Percentiles rank a stretch among this genome's conserved stretches.
Evolutionary conservation across 176 grass and related monocot species (phyloP).

Genomic region (Triticum aestivum): DNA sequence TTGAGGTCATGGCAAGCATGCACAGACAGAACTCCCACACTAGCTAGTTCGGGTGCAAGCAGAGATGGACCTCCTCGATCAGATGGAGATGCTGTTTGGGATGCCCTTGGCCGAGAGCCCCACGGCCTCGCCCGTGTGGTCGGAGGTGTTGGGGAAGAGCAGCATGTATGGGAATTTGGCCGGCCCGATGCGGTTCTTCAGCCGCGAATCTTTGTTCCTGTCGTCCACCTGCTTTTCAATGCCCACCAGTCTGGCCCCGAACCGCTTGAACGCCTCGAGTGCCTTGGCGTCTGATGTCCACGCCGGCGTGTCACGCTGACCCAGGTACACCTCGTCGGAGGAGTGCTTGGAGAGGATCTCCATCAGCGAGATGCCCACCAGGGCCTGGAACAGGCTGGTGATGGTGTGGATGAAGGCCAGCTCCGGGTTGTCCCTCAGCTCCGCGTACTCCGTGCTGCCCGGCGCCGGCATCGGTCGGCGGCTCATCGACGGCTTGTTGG

Average conservation of each 20-base stretch:
- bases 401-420: background rate
- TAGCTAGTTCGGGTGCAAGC: no score
- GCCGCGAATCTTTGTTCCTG: background rate
- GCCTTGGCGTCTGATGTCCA: constrained; percentile 16
- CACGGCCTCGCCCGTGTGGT: background rate
- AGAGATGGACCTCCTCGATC: background rate
- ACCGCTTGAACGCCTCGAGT: constrained; percentile 22
- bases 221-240: constrained; percentile 17
- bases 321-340: background rate
- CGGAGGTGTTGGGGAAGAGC: constrained; percentile 45
- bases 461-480: background rate
- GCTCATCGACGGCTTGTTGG: background rate
- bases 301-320: background rate
- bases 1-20: background rate
- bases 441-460: background rate
- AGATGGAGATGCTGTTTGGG: constrained; percentile 51
- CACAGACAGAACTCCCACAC: no score
- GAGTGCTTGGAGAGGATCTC: background rate
- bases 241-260: background rate
- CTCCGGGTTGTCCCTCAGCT: background rate
- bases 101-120: constrained; percentile 41
- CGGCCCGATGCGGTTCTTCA: constrained; percentile 44
- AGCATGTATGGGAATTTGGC: constrained; percentile 42
- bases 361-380: background rate
- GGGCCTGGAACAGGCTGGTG: background rate